phyloP scores from a whole-genome alignment of 1,284 basidiomycete species.

The Jaminaea rosea region DNA sequence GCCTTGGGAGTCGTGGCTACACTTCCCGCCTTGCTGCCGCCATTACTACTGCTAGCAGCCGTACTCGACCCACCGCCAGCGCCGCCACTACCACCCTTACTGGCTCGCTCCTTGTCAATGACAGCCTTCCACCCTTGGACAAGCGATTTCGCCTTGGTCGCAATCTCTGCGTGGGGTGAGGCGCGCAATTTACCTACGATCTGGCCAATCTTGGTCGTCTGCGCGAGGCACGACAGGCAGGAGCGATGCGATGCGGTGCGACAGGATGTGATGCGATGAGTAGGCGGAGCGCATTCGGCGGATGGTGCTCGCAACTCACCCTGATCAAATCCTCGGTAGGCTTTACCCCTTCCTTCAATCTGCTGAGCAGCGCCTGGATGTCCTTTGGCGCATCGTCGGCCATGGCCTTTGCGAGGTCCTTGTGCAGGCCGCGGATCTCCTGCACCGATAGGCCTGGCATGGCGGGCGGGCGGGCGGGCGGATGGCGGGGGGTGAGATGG shows the following conservation, averaged over 20 bases:
- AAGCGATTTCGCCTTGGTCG: conserved; percentile 80
- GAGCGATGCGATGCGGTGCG: conserved; percentile 31
- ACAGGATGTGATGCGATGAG: not conserved
- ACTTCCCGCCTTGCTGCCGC: conserved; percentile 43
- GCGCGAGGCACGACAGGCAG: conserved; percentile 1
- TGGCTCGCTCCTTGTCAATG: conserved; percentile 35
- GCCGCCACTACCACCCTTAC: not conserved
- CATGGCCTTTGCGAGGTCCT: conserved; percentile 5
- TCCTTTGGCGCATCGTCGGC: conserved; percentile 54
- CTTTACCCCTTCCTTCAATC: conserved; percentile 66
- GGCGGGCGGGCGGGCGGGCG: no score
- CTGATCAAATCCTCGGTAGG: conserved; percentile 79
- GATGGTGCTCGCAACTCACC: conserved; percentile 45
- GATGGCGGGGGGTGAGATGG: no score
- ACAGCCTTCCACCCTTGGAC: conserved; percentile 54
- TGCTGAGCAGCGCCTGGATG: conserved; percentile 60
- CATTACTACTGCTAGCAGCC: conserved; percentile 50
- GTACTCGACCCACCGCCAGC: conserved; percentile 4
- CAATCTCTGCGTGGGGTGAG: conserved; percentile 62
- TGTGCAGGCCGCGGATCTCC: conserved; percentile 5
- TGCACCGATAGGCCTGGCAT: not conserved
- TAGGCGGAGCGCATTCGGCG: not conserved
- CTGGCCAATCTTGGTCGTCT: conserved; percentile 61
- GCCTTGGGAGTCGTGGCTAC: conserved; percentile 43
- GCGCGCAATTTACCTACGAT: conserved; percentile 82